Evolutionary conservation across 352 stramenopile species (phyloP), one percentile per base, ranked within the genome.

Genomic region (Saprolegnia diclina): DNA sequence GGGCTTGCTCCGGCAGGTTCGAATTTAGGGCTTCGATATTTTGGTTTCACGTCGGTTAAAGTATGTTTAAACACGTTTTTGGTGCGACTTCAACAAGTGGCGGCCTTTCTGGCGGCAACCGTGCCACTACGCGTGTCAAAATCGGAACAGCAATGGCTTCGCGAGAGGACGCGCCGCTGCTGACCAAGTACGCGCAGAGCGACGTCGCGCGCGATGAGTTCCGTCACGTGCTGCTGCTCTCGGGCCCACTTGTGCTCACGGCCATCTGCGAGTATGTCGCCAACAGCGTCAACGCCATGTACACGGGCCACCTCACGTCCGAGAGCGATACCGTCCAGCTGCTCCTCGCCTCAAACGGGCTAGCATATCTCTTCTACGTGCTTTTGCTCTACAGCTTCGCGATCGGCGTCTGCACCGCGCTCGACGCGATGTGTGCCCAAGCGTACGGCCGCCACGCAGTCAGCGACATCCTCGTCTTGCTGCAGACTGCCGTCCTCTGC

Each of bases 341-440:
- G 14, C 56, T 65, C 29, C 56, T 65, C 22, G 56, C 56, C 13
- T 29, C 56, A 10, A 65, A 65, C 37, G 56, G 56, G 14, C 37
- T 65, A 2, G 35, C 56, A 19, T 65, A 65, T 22, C 86, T 92
- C 69, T 94, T 94, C 70, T 79, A 85, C 56, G 90, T 92, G 76
- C 72, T 96, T 64, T 88, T 83, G 5, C 87, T 79, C 38, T 88
- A 88, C 74, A 90, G 85, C 5, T 72, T 91, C n/a, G 90, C 86
- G 64, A 81, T 92, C 22, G 85, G 83, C 21, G 85, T 96, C 50
- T 80, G 85, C 55, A 88, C 84, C 24, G 89, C 89, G n/a, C 91
- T 96, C 80, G 88, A 96, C 67, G 95, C 89, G 45, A 77, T 97
- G 11, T 96, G 87, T 48, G 77, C 83, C 7, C 81, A 94, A 48